Evolutionary conservation across 169 alveolate genomes (phyloP), one percentile per base, ranked within the genome.

Genomic region (Toxoplasma gondii): DNA sequence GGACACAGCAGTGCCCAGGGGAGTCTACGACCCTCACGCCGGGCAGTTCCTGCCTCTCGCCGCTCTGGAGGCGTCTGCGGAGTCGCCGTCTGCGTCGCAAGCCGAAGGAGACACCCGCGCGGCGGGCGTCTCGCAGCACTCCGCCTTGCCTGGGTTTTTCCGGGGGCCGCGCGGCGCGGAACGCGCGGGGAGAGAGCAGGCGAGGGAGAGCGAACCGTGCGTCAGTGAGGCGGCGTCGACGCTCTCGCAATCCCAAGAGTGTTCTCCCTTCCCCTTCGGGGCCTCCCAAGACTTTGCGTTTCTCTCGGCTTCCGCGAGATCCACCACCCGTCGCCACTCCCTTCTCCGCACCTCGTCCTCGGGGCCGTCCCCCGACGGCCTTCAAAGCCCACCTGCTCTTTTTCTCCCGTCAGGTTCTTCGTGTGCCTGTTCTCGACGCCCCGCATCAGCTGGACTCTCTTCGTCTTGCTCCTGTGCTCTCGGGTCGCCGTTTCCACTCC

Each of bases 221-320:
- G 39, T 78, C 10, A 22, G 74, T 64, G 58, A 4, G 58, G 58
- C 58, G 12, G 58, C 58, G 58, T 49, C 58, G 22, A 4, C 22
- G 4, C 58, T 27, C 74, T 64, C 74, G 86, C 39, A 17, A n/a
- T 41, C 27, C n/a, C 44, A 16, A 31, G 44, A 38, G 7, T n/a
- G 22, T 19, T 45, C 39, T 19, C n/a, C n/a, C n/a, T n/a, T 29
- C 44, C 24, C 1, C 27, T 78, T 38, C 22, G 12, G 22, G 19
- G 22, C 86, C 39, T 78, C 86, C n/a, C 86, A 78, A 78, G 86
- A 78, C 45, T 78, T 78, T 38, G 86, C 86, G 29, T 9, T 78
- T n/a, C 86, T 78, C 29, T 78, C 86, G 45, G 12, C 74, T 7
- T 64, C 74, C 74, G 74, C 29, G 74, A 1, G 34, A 19, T 31